Evolutionary conservation across 1,139 yeast genomes (phyloP).

Genomic region (Nakaseomyces bracarensis): DNA sequence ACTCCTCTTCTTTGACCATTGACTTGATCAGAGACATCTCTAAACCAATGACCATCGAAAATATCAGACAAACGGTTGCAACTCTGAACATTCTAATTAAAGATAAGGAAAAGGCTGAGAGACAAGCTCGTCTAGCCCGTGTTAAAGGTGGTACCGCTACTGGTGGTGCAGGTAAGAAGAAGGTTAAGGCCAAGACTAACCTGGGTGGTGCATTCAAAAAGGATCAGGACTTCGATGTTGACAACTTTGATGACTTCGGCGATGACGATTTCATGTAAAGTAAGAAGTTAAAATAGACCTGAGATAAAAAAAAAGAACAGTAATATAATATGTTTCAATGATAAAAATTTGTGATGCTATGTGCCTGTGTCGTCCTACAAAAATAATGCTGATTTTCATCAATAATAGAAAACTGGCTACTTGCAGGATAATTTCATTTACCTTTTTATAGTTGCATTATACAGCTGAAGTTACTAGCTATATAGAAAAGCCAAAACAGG

Average conservation of each 20-base stretch:
- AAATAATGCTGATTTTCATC: too few species aligned
- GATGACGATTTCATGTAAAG: conserved; percentile 86
- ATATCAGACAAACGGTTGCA: conserved; percentile 74
- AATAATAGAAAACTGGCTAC: too few species aligned
- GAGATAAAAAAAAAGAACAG: neutral
- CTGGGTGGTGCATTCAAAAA: conserved; percentile 71
- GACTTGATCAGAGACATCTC: conserved; percentile 81
- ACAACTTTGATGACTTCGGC: conserved; percentile 45
- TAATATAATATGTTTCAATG: neutral
- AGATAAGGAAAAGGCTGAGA: conserved; percentile 84
- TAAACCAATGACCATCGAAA: conserved; percentile 74
- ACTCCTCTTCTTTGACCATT: conserved; percentile 67
- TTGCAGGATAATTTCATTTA: too few species aligned
- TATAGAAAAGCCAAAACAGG: too few species aligned
- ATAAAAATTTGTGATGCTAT: too few species aligned
- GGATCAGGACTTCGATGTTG: conserved; percentile 62
- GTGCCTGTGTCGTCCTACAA: too few species aligned
- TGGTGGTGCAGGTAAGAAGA: conserved; percentile 93
- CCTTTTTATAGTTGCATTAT: too few species aligned
- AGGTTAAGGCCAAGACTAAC: conserved; percentile 75
- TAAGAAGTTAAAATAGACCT: too few species aligned
- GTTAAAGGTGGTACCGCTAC: conserved; percentile 74
- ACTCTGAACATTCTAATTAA: conserved; percentile 74
- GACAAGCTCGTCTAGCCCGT: conserved; percentile 70
- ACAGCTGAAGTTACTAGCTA: too few species aligned